These are phyloP conservation scores for Aspergillus avenaceus DNA, from an alignment of 495 filamentous ascomycete genomes.

Conservation along the genomic window DNA sequence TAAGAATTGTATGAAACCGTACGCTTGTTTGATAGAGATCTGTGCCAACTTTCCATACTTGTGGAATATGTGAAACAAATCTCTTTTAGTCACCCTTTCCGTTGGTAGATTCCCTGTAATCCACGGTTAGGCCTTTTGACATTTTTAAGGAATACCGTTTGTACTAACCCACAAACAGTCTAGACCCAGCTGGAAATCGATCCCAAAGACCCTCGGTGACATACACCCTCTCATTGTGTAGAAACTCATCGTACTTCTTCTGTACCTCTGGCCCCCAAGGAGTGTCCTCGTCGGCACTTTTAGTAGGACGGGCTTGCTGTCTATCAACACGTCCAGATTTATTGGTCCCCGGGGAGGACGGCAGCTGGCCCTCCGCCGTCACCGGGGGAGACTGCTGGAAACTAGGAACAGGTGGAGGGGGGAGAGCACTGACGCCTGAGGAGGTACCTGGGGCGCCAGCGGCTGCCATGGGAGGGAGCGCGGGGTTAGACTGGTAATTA, in stretches of 20 bases:
- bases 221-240: conserved; percentile 72
- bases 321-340: conserved; percentile 32
- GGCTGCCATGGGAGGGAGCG: conserved; percentile 39
- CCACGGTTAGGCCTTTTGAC: background rate
- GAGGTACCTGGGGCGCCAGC: conserved; percentile 51
- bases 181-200: conserved; percentile 77
- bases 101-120: conserved; percentile 81
- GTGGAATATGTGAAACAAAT: conserved; percentile 86
- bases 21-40: conserved; percentile 94
- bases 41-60: conserved; percentile 85
- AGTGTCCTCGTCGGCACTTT: conserved; percentile 41
- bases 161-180: conserved; percentile 85
- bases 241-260: conserved; percentile 77
- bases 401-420: conserved; percentile 55
- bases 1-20: conserved; percentile 94
- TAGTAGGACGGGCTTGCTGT: conserved; percentile 19
- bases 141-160: background rate
- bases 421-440: conserved; percentile 50
- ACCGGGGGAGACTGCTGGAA: conserved; percentile 44
- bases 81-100: conserved; percentile 88
- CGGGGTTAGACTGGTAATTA: conserved; percentile 42
- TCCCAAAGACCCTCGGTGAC: conserved; percentile 92
- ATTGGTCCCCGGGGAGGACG: conserved; percentile 17
- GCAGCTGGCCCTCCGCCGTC: conserved; percentile 34
- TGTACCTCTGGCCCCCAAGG: conserved; percentile 61